Evolutionary conservation across 176 grass and related monocot species (phyloP).

Genomic region (Rhipidocladum racemiflorum): DNA sequence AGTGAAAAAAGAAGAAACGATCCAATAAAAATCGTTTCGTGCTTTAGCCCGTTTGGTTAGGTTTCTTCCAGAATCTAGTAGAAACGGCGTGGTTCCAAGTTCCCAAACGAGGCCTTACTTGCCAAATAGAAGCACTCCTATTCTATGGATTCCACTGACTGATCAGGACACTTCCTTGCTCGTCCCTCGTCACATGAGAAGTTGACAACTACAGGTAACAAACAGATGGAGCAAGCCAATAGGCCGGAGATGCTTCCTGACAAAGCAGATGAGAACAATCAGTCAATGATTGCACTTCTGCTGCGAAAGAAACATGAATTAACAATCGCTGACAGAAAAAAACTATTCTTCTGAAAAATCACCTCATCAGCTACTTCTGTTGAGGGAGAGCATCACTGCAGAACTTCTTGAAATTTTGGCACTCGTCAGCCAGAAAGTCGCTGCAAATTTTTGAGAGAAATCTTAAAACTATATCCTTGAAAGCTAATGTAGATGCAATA

Average conservation of each 20-base stretch:
- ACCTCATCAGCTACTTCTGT: slow-evolving; percentile 36
- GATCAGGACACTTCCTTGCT: background rate
- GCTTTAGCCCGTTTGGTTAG: too few species aligned
- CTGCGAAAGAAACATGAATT: background rate
- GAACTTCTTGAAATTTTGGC: slow-evolving; percentile 82
- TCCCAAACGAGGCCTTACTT: too few species aligned
- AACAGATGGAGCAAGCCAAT: background rate
- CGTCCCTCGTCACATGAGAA: background rate
- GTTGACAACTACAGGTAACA: background rate
- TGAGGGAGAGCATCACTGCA: slow-evolving; percentile 59
- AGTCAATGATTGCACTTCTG: background rate
- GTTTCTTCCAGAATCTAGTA: too few species aligned
- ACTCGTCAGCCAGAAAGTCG: slow-evolving; percentile 73
- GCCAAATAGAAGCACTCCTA: background rate
- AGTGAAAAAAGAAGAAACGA: too few species aligned
- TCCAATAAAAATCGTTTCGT: too few species aligned
- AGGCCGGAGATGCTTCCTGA: background rate
- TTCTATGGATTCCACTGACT: background rate
- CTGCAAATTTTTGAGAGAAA: slow-evolving; percentile 37
- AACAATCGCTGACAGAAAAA: background rate
- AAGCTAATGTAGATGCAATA: slow-evolving; percentile 11
- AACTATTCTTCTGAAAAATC: background rate
- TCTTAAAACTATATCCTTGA: background rate
- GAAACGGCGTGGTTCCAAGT: too few species aligned
- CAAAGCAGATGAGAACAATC: background rate